Evolutionary conservation across 2,329 filamentous ascomycete species (phyloP).

Genomic region (Macrophomina tecta): DNA sequence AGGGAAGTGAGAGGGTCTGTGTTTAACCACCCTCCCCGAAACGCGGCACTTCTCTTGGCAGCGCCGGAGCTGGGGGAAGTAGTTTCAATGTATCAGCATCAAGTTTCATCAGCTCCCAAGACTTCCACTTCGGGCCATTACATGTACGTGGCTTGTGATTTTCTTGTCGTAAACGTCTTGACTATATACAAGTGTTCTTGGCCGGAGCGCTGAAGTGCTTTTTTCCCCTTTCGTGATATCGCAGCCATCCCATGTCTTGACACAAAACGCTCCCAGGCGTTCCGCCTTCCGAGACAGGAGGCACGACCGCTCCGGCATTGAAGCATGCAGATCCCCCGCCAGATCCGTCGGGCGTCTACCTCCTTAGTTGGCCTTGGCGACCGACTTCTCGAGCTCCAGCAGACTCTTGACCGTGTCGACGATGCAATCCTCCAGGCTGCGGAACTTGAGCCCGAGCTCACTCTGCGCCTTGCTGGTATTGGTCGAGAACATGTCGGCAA

Average conservation of each 20-base stretch:
- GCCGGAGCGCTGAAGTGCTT: constrained; percentile 4
- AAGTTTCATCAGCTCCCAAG: constrained; percentile 15
- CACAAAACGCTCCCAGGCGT: not conserved
- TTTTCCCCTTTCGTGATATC: constrained; percentile 6
- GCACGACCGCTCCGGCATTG: not conserved
- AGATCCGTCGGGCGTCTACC: not conserved
- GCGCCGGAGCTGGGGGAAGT: too few species aligned
- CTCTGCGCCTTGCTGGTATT: constrained; percentile 50
- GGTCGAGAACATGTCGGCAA: constrained; percentile 47
- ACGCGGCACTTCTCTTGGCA: constrained; percentile 17
- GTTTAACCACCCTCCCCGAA: constrained; percentile 19
- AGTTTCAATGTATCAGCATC: constrained; percentile 16
- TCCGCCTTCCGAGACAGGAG: constrained; percentile 13
- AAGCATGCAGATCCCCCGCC: constrained; percentile 13
- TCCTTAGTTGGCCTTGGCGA: constrained; percentile 10
- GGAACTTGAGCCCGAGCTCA: constrained; percentile 51
- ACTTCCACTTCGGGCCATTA: constrained; percentile 1
- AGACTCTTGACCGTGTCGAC: constrained; percentile 41
- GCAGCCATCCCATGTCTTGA: constrained; percentile 18
- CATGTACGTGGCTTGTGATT: not conserved
- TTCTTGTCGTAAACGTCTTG: constrained; percentile 11
- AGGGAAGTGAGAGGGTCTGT: not conserved
- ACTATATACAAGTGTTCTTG: constrained; percentile 22
- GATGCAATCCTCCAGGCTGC: constrained; percentile 45
- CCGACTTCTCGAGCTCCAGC: constrained; percentile 34